Base-by-base conservation (phyloP, 1,284 basidiomycete species). In the Microbotryum saponariae region DNA sequence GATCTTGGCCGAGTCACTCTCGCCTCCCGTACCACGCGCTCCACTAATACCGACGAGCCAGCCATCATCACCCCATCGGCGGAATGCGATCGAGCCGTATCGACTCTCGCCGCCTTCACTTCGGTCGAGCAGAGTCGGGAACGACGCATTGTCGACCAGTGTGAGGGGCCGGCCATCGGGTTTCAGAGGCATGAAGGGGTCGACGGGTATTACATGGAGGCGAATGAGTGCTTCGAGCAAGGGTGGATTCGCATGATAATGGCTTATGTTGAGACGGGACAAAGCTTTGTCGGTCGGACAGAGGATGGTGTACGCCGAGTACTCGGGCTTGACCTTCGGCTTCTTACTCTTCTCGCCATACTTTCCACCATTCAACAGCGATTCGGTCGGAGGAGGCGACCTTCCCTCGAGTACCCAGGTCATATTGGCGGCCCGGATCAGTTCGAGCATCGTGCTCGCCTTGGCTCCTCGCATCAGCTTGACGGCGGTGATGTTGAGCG, bases 241-340 rank as follows among this genome's bases (percentile, higher is more conserved):
- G 3, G 82, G 79, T 6, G 77, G 70, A 72, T 91, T 81, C 31
- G 81, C 79, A 64, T 87, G 85, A 59, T 97, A 81, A 62, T 80
- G 77, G 0, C 91, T 91, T 54, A 97, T 76, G 75, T 98, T 94
- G 72, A 89, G 77, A n/a, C 82, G 78, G 67, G 91, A 87, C 79
- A 97, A 96, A 0, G 94, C 92, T 62, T 87, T 85, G 72, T 99
- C 96, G 2, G 84, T 85, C 1, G 96, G 96, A 68, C 88, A 89
- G 6, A 99, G 80, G 1, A 99, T 74, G 1, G 89, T 92, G 87
- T 64, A 88, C 79, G 53, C 78, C 74, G 64, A 80, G 14, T 18
- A 18, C 14, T 37, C 33, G 23, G 62, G 51, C 77, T 53, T 37
- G 27, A 50, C 49, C 9, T 45, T 44, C 29, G 62, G 51, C 33